Conservation (phyloP, 495 filamentous ascomycete genomes). For the Hypoxylon intermedium region DNA sequence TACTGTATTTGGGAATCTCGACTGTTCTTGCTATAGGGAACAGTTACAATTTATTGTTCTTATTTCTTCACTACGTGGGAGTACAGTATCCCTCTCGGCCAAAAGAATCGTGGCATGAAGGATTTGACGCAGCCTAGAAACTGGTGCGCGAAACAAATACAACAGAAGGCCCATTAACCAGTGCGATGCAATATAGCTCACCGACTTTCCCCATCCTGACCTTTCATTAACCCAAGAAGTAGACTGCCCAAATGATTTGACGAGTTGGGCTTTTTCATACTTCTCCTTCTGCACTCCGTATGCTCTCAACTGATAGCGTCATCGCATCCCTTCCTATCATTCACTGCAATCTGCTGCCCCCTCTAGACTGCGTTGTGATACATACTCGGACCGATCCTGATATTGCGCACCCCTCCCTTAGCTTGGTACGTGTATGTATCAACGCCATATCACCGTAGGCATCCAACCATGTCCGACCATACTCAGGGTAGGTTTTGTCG, state of each 20-base stretch:
- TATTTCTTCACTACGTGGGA: too few species aligned
- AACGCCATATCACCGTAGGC: slow-evolving; percentile 28
- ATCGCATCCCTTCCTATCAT: neutral
- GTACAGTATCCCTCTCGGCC: too few species aligned
- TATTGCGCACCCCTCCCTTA: slow-evolving; percentile 7
- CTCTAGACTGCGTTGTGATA: neutral
- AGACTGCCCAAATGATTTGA: slow-evolving; percentile 8
- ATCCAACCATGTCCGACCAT: slow-evolving; percentile 19
- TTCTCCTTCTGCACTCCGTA: slow-evolving; percentile 19
- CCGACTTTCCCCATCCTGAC: slow-evolving; percentile 14
- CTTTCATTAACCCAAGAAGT: slow-evolving; percentile 22
- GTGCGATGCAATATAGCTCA: slow-evolving; percentile 25
- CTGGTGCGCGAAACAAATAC: slow-evolving; percentile 12
- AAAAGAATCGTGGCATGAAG: slow-evolving; percentile 1
- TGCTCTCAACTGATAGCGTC: slow-evolving; percentile 6
- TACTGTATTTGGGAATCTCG: too few species aligned
- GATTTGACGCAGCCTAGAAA: slow-evolving; percentile 13
- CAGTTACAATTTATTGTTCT: too few species aligned
- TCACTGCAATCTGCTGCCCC: slow-evolving; percentile 4
- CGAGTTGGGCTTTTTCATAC: slow-evolving; percentile 6
- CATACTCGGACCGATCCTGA: slow-evolving; percentile 2
- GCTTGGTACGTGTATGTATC: slow-evolving; percentile 14
- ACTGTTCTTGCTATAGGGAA: too few species aligned
- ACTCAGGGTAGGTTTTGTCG: slow-evolving; percentile 6
- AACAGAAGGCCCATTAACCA: slow-evolving; percentile 21